Percentiles rank a stretch among this genome's conserved stretches.
phyloP scores from a whole-genome alignment of 2,329 filamentous ascomycete genomes.

The Fusarium robinianum region DNA sequence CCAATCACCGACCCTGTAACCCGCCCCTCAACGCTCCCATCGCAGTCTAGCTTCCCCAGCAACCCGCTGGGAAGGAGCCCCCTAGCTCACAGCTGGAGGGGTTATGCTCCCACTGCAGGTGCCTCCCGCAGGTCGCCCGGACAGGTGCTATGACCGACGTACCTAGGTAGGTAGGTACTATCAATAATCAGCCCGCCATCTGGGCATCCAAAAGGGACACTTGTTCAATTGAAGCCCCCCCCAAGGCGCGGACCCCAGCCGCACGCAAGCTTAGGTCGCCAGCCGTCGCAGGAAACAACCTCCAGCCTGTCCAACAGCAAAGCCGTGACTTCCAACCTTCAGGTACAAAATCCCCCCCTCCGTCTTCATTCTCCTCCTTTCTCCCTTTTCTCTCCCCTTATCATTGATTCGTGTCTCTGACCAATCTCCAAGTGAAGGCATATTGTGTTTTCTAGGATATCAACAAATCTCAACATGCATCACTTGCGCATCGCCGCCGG shows the following conservation, averaged over 20 bases:
- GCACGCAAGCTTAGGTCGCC: slow-evolving; percentile 16
- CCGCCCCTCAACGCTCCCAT: background rate
- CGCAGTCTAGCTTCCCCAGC: slow-evolving; percentile 16
- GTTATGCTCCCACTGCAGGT: slow-evolving; percentile 25
- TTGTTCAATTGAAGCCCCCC: slow-evolving; percentile 47
- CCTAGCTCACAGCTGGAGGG: slow-evolving; percentile 24
- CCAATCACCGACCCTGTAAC: slow-evolving; percentile 18
- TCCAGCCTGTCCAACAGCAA: slow-evolving; percentile 17
- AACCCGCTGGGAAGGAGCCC: slow-evolving; percentile 8
- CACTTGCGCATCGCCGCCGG: slow-evolving; percentile 56
- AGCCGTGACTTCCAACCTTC: slow-evolving; percentile 12
- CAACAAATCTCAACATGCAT: slow-evolving; percentile 48
- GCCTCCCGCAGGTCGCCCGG: slow-evolving; percentile 1
- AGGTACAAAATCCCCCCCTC: slow-evolving; percentile 44
- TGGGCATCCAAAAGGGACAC: slow-evolving; percentile 46
- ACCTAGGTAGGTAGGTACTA: slow-evolving; percentile 13
- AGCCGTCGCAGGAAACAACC: slow-evolving; percentile 32
- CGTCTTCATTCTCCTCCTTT: slow-evolving; percentile 29
- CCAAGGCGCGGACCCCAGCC: slow-evolving; percentile 18
- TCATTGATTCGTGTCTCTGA: slow-evolving; percentile 22
- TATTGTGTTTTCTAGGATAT: slow-evolving; percentile 34
- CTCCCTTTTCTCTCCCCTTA: slow-evolving; percentile 20
- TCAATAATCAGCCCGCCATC: slow-evolving; percentile 17
- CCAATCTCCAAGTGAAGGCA: slow-evolving; percentile 26
- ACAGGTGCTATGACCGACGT: too few species aligned